These are phyloP conservation scores for Rubia occidens DNA, from an alignment of 305 asterid species.

Conservation along the genomic window DNA sequence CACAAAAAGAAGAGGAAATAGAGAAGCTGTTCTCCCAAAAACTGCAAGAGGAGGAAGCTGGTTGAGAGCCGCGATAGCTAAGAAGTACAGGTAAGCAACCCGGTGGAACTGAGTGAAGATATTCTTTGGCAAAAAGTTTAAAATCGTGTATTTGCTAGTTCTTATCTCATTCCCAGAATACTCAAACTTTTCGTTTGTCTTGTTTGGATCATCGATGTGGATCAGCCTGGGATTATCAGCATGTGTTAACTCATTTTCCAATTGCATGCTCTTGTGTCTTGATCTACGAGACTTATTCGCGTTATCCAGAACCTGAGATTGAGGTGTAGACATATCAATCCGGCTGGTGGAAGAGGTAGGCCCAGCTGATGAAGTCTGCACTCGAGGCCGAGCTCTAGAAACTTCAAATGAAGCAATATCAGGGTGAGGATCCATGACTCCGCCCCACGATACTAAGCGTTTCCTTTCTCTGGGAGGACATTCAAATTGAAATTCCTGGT, in stretches of 20 bases:
- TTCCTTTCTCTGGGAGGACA: constrained; percentile 46
- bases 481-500: constrained; percentile 22
- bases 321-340: constrained; percentile 13
- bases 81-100: constrained; percentile 88
- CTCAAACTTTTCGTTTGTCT: constrained; percentile 52
- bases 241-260: constrained; percentile 49
- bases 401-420: constrained; percentile 41
- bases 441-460: constrained; percentile 78
- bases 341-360: constrained; percentile 9
- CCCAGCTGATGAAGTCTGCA: constrained; percentile 19
- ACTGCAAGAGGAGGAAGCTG: constrained; percentile 99
- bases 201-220: constrained; percentile 71
- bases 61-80: constrained; percentile 87
- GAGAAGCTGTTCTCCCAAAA: constrained; percentile 93
- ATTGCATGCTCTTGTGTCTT: constrained; percentile 71
- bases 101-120: constrained; percentile 92
- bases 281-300: constrained; percentile 43
- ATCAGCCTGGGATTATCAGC: constrained; percentile 74
- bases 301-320: constrained; percentile 29
- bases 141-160: constrained; percentile 83
- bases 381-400: constrained; percentile 35
- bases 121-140: constrained; percentile 85
- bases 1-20: constrained; percentile 91
- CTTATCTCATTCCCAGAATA: constrained; percentile 91
- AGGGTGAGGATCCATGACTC: constrained; percentile 51